Evolutionary conservation across 208 protist genomes (phyloP), one percentile per base, ranked within the genome.

Genomic region (Crithidia mellificae): DNA sequence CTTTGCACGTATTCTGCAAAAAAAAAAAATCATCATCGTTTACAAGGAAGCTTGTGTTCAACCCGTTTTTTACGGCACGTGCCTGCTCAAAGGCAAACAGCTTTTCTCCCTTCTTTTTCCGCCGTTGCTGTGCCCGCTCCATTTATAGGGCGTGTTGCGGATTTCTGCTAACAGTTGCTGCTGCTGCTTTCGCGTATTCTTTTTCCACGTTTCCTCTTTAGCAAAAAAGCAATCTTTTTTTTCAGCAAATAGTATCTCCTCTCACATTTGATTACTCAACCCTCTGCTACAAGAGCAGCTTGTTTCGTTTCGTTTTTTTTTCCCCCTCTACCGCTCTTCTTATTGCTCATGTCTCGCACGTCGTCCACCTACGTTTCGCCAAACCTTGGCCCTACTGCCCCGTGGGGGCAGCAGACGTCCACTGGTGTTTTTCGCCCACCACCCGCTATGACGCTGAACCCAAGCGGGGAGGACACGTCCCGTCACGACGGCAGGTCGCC

Each of bases 381-480:
- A 29, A 85, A 71, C 44, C 70, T 91, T 9, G 74, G 77, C 8
- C 80, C 86, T 17, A 87, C 86, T 27, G 78, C 75, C 6, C 79
- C 77, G 15, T 91, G 85, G 85, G 72, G 71, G 6, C 75, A 87
- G 43, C 80, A 91, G 62, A 87, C 77, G 25, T 80, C 80, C 11
- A 88, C 85, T 0, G 86, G 86, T 14, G 69, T 82, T n/a, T 91
- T 91, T 55, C 80, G 85, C n/a, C 83, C 86, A 17, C 85, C 86
- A n/a, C 72, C 69, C 15, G 25, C 64, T 20, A 58, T 75, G 44
- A 58, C 57, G 22, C 41, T 79, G 36, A 71, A 65, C 34, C 29
- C 49, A 22, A 51, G 61, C 74, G 19, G 22, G n/a, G 53, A 61
- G 9, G 53, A 75, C n/a, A 32, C 50, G 24, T 27, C 50, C 9